These are phyloP conservation scores for Prinsepia uniflora DNA, from an alignment of 306 rosid species.

Conservation along the genomic window DNA sequence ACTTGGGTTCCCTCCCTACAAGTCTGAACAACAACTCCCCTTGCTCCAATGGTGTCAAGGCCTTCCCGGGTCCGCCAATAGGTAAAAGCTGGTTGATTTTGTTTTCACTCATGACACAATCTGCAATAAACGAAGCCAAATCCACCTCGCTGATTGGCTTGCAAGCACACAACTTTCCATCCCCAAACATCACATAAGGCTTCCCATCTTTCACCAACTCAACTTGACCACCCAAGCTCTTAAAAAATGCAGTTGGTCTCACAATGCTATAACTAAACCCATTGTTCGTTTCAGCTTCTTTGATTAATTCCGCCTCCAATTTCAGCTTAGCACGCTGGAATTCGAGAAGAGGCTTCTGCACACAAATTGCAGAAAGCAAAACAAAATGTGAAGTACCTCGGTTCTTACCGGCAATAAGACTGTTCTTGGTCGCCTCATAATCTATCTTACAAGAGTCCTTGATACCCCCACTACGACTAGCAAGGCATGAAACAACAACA, in stretches of 20 bases:
- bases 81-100: slow-evolving; percentile 71
- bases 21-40: slow-evolving; percentile 82
- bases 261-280: slow-evolving; percentile 77
- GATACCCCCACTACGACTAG: slow-evolving; percentile 83
- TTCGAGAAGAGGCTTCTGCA: slow-evolving; percentile 94
- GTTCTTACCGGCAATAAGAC: slow-evolving; percentile 77
- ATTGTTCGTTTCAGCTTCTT: slow-evolving; percentile 47
- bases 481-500: slow-evolving; percentile 91
- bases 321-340: slow-evolving; percentile 93
- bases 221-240: slow-evolving; percentile 96
- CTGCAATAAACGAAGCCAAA: slow-evolving; percentile 87
- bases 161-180: slow-evolving; percentile 91
- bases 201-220: slow-evolving; percentile 97
- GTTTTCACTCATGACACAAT: slow-evolving; percentile 64
- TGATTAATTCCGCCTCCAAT: slow-evolving; percentile 70
- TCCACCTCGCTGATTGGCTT: slow-evolving; percentile 85
- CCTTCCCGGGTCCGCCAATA: slow-evolving; percentile 89
- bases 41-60: slow-evolving; percentile 86
- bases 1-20: slow-evolving; percentile 74
- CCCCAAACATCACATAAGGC: slow-evolving; percentile 99
- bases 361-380: slow-evolving; percentile 90
- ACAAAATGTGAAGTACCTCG: slow-evolving; percentile 87
- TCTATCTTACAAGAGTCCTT: slow-evolving; percentile 96
- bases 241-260: slow-evolving; percentile 94
- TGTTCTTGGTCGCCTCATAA: slow-evolving; percentile 88